Conservation (phyloP, 106 monocot genomes). For the Chionographis japonica region DNA sequence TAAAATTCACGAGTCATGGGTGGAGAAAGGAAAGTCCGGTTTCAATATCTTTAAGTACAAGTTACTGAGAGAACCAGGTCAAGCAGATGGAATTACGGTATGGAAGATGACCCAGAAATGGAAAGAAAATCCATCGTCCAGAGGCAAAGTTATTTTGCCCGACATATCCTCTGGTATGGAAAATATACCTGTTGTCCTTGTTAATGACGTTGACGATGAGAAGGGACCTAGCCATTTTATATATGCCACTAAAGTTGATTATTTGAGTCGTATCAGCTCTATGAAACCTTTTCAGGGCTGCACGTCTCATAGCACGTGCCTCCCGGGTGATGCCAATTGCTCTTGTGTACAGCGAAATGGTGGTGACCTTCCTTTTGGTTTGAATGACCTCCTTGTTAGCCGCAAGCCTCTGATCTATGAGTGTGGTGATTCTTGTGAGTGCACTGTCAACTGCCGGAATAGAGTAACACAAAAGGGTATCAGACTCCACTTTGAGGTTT, state of each 20-base stretch:
- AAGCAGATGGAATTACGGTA: constrained; percentile 50
- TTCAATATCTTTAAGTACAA: constrained; percentile 75
- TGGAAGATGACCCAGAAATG: constrained; percentile 67
- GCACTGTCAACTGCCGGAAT: constrained; percentile 51
- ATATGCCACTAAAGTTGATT: constrained; percentile 37
- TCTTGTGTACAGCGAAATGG: constrained; percentile 51
- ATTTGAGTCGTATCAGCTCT: constrained; percentile 10
- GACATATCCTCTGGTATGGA: constrained; percentile 65
- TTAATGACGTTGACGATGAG: constrained; percentile 70
- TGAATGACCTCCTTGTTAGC: constrained; percentile 49
- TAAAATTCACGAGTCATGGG: constrained; percentile 53
- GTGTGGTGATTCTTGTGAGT: constrained; percentile 48
- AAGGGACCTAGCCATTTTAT: constrained; percentile 46
- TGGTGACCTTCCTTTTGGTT: constrained; percentile 59
- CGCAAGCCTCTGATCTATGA: constrained; percentile 65
- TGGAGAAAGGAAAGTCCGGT: constrained; percentile 58
- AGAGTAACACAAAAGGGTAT: constrained; percentile 52
- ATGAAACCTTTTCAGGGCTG: constrained; percentile 41
- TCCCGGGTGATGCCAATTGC: constrained; percentile 53
- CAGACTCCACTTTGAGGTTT: constrained; percentile 73
- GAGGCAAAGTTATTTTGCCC: constrained; percentile 37
- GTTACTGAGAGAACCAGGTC: constrained; percentile 52
- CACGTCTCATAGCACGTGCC: constrained; percentile 46
- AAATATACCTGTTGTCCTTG: constrained; percentile 53
- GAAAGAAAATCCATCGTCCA: constrained; percentile 45